A percentile compares a stretch with the other conserved stretches of the same genome.
These are phyloP conservation scores for Echinosphaeria canescens DNA, from an alignment of 2,329 filamentous ascomycete genomes.

Conservation along the genomic window DNA sequence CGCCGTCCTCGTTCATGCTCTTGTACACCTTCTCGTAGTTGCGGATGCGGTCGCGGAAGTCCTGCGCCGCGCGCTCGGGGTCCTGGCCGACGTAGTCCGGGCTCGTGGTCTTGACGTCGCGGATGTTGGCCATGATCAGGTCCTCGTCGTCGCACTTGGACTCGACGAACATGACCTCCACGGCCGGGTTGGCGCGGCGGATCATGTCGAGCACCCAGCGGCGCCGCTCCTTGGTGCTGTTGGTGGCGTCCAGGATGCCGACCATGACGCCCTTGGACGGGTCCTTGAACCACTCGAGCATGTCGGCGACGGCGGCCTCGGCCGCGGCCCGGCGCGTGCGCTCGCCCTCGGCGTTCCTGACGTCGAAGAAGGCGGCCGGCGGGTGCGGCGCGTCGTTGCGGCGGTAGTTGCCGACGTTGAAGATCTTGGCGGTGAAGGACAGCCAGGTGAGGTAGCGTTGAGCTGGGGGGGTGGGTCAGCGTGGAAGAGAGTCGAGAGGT, in stretches of 20 bases:
- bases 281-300: slow-evolving; percentile 76
- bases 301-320: slow-evolving; percentile 79
- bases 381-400: slow-evolving; percentile 79
- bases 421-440: slow-evolving; percentile 79
- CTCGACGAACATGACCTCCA: slow-evolving; percentile 91
- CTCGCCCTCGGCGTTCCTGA: slow-evolving; percentile 74
- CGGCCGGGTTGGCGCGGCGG: slow-evolving; percentile 44
- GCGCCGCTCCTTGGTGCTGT: slow-evolving; percentile 76
- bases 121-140: slow-evolving; percentile 94
- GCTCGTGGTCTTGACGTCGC: slow-evolving; percentile 90
- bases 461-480: slow-evolving; percentile 48
- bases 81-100: slow-evolving; percentile 92
- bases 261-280: slow-evolving; percentile 76
- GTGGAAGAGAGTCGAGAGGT: slow-evolving; percentile 89
- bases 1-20: slow-evolving; percentile 60
- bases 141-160: slow-evolving; percentile 93
- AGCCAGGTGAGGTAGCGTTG: slow-evolving; percentile 94
- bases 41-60: slow-evolving; percentile 84
- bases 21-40: slow-evolving; percentile 97
- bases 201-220: slow-evolving; percentile 81
- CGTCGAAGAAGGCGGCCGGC: slow-evolving; percentile 89
- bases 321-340: slow-evolving; percentile 71
- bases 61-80: slow-evolving; percentile 70
- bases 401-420: slow-evolving; percentile 95
- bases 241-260: slow-evolving; percentile 89